Conservation (phyloP, 2,329 filamentous ascomycete genomes). For the Botrytis pseudocinerea region DNA sequence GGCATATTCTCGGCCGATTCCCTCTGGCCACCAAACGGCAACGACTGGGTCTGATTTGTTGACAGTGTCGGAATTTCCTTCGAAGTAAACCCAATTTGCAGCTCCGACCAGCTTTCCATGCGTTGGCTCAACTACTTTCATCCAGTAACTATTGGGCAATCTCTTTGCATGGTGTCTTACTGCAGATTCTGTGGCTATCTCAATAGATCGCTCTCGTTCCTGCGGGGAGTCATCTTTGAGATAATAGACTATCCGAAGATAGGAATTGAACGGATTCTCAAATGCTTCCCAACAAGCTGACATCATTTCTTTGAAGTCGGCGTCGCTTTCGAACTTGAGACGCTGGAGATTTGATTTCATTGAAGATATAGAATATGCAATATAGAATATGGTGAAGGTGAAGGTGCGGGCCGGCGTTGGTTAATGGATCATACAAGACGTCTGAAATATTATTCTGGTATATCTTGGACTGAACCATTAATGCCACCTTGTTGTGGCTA, state of each 20-base stretch:
- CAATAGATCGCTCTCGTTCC: not conserved
- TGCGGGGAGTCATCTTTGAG: not conserved
- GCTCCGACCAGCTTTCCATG: not conserved
- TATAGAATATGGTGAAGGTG: not conserved
- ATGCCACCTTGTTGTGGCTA: too few species aligned
- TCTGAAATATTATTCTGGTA: not conserved
- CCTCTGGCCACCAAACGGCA: not conserved
- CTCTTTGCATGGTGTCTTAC: not conserved
- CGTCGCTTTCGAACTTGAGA: not conserved
- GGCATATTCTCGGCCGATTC: slow-evolving; percentile 6
- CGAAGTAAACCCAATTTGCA: not conserved
- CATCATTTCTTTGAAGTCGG: not conserved
- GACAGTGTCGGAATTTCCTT: not conserved
- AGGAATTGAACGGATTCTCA: not conserved
- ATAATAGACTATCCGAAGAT: not conserved
- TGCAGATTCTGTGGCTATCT: not conserved
- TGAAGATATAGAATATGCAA: too few species aligned
- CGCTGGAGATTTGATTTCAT: not conserved
- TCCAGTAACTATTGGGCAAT: slow-evolving; percentile 10
- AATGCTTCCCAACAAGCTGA: not conserved
- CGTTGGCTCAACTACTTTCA: not conserved
- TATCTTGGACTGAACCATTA: not conserved
- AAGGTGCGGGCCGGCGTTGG: not conserved
- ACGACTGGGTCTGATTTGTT: not conserved
- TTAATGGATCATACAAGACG: not conserved